Base-by-base conservation (phyloP, 2,329 filamentous ascomycete species). In the Penicillium sp. region DNA sequence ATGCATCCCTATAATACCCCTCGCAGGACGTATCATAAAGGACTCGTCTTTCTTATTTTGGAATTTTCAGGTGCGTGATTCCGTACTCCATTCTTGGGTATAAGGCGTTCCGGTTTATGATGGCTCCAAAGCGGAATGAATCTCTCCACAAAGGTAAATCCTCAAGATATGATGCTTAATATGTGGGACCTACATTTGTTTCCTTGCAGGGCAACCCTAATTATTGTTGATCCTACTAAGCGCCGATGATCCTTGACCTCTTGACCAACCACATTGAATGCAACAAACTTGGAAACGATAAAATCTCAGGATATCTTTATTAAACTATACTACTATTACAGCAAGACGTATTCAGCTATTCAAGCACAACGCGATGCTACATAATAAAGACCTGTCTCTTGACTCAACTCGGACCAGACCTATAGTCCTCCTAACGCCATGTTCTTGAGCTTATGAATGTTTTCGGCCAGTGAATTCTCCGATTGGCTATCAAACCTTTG, bases 401-500 rank as follows among this genome's bases (percentile, higher is more conserved):
- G 23, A 41, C 8, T 0, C 3, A 21, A 43, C 15, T 21, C n/a
- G 15, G 13, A 41, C 8, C 8, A n/a, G 23, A 43, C 2, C 2
- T 43, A 9, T 27, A 27, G 21, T 3, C 40, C 23, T 11, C 40
- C 5, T 16, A 15, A 8, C n/a, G 6, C n/a, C 11, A 45, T 16
- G 6, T 21, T 31, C 3, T 21, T 21, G 11, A 9, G n/a, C 6
- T 21, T 15, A 2, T 4, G 27, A 45, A 31, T n/a, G 10, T 8
- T 19, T 45, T 31, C 6, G 2, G 27, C 8, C 15, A 3, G 9
- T 36, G 8, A 27, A 36, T 48, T 11, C 21, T 11, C 11, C 16
- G 16, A n/a, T 36, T 23, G 2, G 1, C 5, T n/a, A 2, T 9
- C 2, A 11, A 2, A 1, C 3, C 9, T 23, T 33, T 5, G 10